Evolutionary conservation across 2,329 filamentous ascomycete species (phyloP).

Genomic region (Lecanicillium sp.): DNA sequence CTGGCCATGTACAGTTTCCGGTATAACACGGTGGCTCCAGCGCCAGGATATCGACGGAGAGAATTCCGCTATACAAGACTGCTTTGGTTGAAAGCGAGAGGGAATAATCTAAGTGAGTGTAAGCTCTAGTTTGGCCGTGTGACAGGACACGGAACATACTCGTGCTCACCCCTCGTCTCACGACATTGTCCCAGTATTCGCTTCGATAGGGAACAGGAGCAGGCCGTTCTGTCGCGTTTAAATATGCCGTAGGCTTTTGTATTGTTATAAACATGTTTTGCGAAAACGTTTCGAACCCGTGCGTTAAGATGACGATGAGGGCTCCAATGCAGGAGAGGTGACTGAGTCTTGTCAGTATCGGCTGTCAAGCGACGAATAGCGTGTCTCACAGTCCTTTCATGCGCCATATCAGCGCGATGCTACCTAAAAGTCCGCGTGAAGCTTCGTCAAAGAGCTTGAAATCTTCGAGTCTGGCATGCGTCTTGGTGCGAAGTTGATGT

Average conservation of each 20-base stretch:
- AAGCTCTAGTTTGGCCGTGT: conserved; percentile 4
- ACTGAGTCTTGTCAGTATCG: conserved; percentile 12
- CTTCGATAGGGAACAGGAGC: conserved; percentile 22
- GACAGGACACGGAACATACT: conserved; percentile 5
- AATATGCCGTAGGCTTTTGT: conserved; percentile 15
- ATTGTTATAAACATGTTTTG: conserved; percentile 28
- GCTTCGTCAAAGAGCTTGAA: conserved; percentile 31
- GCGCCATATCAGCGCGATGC: conserved; percentile 24
- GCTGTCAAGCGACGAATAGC: not conserved
- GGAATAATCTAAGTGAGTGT: conserved; percentile 11
- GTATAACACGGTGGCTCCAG: conserved; percentile 20
- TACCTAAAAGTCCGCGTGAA: conserved; percentile 25
- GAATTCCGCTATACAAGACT: conserved; percentile 28
- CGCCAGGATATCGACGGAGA: conserved; percentile 19
- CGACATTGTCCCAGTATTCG: conserved; percentile 26
- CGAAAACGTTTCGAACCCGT: conserved; percentile 30
- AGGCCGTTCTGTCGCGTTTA: conserved; percentile 10
- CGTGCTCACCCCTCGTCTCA: conserved; percentile 13
- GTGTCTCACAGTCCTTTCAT: conserved; percentile 24
- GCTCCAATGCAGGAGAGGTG: conserved; percentile 30
- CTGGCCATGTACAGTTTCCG: conserved; percentile 26
- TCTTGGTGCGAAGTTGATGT: conserved; percentile 20
- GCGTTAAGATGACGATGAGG: conserved; percentile 23
- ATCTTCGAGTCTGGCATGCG: conserved; percentile 25
- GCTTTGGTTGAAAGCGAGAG: conserved; percentile 26